These are phyloP conservation scores for Solanum chiquidenum DNA, from an alignment of 257 asterid genomes.

Conservation along the genomic window DNA sequence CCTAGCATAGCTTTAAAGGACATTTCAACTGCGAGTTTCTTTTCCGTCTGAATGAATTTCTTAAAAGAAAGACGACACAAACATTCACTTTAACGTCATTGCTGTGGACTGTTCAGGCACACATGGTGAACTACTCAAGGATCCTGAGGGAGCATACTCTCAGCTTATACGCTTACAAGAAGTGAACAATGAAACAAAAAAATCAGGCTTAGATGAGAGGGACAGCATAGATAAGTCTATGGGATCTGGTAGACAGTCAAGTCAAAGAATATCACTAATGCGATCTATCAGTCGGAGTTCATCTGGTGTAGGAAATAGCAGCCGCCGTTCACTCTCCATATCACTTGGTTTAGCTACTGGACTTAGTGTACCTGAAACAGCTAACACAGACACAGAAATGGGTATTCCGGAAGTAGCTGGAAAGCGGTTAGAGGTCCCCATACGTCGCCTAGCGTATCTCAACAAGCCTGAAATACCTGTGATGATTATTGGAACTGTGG, in stretches of 20 bases:
- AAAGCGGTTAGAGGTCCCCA: conserved; percentile 34
- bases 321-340: conserved; percentile 39
- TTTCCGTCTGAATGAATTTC: background rate
- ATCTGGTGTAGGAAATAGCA: conserved; percentile 51
- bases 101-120: conserved; percentile 27
- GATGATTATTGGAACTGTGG: conserved; percentile 34
- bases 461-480: conserved; percentile 74
- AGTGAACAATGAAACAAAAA: conserved; percentile 24
- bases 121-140: conserved; percentile 29
- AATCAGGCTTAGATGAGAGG: conserved; percentile 20
- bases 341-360: conserved; percentile 49
- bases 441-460: conserved; percentile 48
- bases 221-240: conserved; percentile 20
- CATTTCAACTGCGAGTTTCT: background rate
- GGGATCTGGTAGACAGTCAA: conserved; percentile 41
- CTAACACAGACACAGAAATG: conserved; percentile 21
- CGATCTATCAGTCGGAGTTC: conserved; percentile 54
- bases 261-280: conserved; percentile 37
- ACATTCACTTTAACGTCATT: background rate
- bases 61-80: background rate
- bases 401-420: conserved; percentile 15
- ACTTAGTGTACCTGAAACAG: conserved; percentile 32
- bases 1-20: background rate
- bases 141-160: conserved; percentile 45
- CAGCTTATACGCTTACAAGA: conserved; percentile 54